A percentile compares a stretch with the other conserved stretches of the same genome.
Conservation (phyloP, 805 yeast species). For the Cyberlindnera subsufficiens region DNA sequence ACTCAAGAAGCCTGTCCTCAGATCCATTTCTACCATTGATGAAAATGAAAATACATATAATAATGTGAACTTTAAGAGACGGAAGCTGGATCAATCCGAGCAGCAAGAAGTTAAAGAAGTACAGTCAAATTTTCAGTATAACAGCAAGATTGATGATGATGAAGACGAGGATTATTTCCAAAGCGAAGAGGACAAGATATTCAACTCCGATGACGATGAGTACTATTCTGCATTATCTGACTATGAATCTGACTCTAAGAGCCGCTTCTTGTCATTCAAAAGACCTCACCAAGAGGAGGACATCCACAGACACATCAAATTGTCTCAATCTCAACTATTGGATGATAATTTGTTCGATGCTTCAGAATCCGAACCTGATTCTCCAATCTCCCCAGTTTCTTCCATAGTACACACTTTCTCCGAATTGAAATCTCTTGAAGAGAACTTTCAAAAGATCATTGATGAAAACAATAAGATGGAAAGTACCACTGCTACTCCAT, state of each 20-base stretch:
- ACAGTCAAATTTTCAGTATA: slow-evolving; percentile 1
- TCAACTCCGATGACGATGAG: slow-evolving; percentile 24
- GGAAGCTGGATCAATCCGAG: slow-evolving; percentile 11
- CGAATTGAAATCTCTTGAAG: slow-evolving; percentile 23
- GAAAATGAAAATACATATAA: slow-evolving; percentile 24
- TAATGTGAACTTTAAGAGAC: slow-evolving; percentile 22
- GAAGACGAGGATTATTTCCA: slow-evolving; percentile 15
- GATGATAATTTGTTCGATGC: slow-evolving; percentile 14
- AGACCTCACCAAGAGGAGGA: slow-evolving; percentile 14
- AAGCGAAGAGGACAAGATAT: slow-evolving; percentile 20
- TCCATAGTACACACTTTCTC: slow-evolving; percentile 9
- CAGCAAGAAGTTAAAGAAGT: slow-evolving; percentile 3
- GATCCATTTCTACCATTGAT: slow-evolving; percentile 24
- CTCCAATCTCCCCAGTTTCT: slow-evolving; percentile 11
- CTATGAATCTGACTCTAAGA: slow-evolving; percentile 16
- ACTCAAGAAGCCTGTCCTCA: slow-evolving; percentile 20
- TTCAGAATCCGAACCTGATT: slow-evolving; percentile 14
- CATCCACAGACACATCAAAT: slow-evolving; percentile 6
- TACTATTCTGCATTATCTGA: slow-evolving; percentile 23
- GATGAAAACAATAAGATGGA: slow-evolving; percentile 16
- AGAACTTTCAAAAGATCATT: slow-evolving; percentile 23
- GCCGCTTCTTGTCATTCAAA: slow-evolving; percentile 12
- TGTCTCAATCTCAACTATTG: slow-evolving; percentile 8
- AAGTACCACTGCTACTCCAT: slow-evolving; percentile 1
- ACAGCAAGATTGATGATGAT: slow-evolving; percentile 7